A percentile compares a stretch with the other conserved stretches of the same genome.
phyloP scores from a whole-genome alignment of 805 yeast genomes.

The Yamadazyma philogaea region DNA sequence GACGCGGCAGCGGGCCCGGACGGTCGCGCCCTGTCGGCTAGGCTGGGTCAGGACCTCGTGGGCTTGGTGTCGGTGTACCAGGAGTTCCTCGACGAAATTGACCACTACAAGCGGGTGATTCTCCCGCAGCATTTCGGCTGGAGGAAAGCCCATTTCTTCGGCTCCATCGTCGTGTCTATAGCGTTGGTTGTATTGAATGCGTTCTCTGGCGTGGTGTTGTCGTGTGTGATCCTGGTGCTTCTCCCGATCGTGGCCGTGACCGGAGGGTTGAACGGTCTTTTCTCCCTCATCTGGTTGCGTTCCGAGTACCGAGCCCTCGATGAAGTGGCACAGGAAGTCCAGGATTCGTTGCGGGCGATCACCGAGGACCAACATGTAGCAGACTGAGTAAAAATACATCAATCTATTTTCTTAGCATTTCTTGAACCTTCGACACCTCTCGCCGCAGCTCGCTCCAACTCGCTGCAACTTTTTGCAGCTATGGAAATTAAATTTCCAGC shows the following conservation, averaged over 20 bases:
- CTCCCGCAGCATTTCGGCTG: slow-evolving; percentile 60
- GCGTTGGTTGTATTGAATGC: slow-evolving; percentile 21
- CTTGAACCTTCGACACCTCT: no score
- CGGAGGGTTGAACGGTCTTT: slow-evolving; percentile 72
- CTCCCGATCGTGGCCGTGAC: slow-evolving; percentile 56
- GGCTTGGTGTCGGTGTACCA: slow-evolving; percentile 2
- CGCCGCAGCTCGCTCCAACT: no score
- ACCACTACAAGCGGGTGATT: slow-evolving; percentile 46
- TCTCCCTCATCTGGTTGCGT: slow-evolving; percentile 76
- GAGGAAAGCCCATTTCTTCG: slow-evolving; percentile 62
- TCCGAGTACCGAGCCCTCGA: slow-evolving; percentile 72
- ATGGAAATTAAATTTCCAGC: background rate
- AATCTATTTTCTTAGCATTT: slow-evolving; percentile 8
- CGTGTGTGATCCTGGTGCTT: slow-evolving; percentile 48
- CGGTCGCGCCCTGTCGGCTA: background rate
- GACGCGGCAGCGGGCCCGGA: background rate
- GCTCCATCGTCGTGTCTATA: slow-evolving; percentile 37
- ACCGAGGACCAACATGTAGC: background rate
- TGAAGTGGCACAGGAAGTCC: slow-evolving; percentile 73
- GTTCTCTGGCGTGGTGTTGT: slow-evolving; percentile 39
- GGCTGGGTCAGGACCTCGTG: background rate
- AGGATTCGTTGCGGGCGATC: slow-evolving; percentile 6
- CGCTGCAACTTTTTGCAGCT: slow-evolving; percentile 9
- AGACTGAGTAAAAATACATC: no score
- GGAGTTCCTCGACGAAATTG: slow-evolving; percentile 11